Percentiles rank a stretch among this genome's conserved stretches.
Conservation (phyloP, 2,329 filamentous ascomycete species). For the Botrytis porri region DNA sequence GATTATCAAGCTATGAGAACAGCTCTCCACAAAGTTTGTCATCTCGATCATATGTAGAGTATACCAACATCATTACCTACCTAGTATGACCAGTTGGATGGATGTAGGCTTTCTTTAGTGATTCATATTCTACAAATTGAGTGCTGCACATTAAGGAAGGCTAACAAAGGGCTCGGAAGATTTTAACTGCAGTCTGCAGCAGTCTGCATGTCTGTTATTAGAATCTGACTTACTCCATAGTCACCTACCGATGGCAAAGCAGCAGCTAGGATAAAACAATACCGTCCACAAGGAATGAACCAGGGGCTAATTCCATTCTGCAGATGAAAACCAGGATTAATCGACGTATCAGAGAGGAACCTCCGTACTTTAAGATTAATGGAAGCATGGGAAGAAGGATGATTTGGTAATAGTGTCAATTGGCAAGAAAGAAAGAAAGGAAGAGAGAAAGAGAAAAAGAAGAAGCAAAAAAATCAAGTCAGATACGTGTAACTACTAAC, state of each 20-base stretch:
- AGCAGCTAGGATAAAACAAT: conserved; percentile 6
- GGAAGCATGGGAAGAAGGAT: not conserved
- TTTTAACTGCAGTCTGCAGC: not conserved
- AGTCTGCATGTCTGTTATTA: not conserved
- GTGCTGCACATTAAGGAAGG: not conserved
- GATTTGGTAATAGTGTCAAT: not conserved
- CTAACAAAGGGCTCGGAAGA: not conserved
- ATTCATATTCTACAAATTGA: not conserved
- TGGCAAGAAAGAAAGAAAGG: not conserved
- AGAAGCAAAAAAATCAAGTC: not conserved
- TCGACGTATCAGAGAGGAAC: conserved; percentile 1
- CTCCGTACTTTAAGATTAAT: not conserved
- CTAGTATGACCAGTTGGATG: not conserved
- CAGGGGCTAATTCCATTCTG: not conserved
- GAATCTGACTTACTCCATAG: not conserved
- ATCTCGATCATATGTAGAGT: not conserved
- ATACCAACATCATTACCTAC: not conserved
- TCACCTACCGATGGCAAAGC: not conserved
- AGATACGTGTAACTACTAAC: not conserved
- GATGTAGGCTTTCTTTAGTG: not conserved
- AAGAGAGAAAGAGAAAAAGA: not conserved
- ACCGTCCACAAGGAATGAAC: not conserved
- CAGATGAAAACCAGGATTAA: not conserved
- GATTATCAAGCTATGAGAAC: not conserved
- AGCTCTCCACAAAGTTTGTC: not conserved